Base-by-base conservation (phyloP, 768 basidiomycete species). In the Gymnopilus dilepis region DNA sequence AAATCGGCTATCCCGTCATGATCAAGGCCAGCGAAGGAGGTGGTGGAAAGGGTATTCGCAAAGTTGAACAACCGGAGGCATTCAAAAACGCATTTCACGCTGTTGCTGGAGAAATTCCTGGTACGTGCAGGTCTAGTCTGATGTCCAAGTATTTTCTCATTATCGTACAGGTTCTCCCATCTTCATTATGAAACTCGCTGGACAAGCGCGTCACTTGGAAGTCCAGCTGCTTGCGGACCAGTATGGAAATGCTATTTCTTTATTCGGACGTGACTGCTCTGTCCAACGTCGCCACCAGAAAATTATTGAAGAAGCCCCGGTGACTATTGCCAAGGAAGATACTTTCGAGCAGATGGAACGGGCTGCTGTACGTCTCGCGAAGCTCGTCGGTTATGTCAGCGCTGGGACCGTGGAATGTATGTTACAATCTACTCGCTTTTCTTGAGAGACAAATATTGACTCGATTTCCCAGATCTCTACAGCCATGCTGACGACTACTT, bases 11-110 rank as follows among this genome's bases (percentile, higher is more conserved):
- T 84, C 97, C 97, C 0, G 88, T 99, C 64, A 99, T 99, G 97
- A 99, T 99, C 81, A 99, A 99, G 81, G 97, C 97, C 5, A 95
- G 92, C 65, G 97, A 99, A 76, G 97, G 97, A 66, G 97, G 97
- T 67, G 97, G 97, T 76, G 97, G 97, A 61, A 99, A 99, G 76
- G 97, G 97, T 77, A 99, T 99, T 61, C 84, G 97, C 57, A 99
- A 92, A 79, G 97, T 99, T 28, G 94, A 97, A 52, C 78, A 80
- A 50, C 80, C 90, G 1, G 92, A 95, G 47, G 85, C 86, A 52
- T 99, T 99, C 83, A 95, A 92, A 78, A 97, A 95, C 71, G 90
- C 95, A 28, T 99, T 88, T 77, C 85, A 92, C 65, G 97, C 97
- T 6, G 97, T 99, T 9, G 85, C 87, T 38, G 92, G 95, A 69